Conservation (phyloP, 2,329 filamentous ascomycete genomes). For the Aspergillus niger region DNA sequence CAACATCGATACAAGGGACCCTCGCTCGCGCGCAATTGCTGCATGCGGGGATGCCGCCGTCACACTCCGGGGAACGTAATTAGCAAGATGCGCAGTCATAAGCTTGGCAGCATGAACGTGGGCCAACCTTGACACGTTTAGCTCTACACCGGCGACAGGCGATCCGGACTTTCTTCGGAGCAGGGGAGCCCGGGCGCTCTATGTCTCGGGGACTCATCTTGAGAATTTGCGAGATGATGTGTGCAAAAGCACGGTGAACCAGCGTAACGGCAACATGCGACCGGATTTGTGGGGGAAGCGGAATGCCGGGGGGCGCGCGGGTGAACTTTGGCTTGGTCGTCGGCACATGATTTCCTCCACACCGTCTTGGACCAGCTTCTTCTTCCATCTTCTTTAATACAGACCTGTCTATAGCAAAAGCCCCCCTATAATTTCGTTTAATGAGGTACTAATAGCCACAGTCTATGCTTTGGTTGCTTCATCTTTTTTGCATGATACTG, state of each 20-base stretch:
- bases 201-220: background rate
- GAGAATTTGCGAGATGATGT: background rate
- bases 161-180: slow-evolving; percentile 41
- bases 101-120: background rate
- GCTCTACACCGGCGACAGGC: slow-evolving; percentile 42
- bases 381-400: no score
- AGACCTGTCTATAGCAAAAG: no score
- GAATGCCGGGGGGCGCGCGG: background rate
- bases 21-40: slow-evolving; percentile 41
- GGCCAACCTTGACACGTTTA: slow-evolving; percentile 40
- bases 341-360: background rate
- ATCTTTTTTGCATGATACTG: no score
- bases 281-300: background rate
- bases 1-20: slow-evolving; percentile 41
- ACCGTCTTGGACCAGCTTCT: no score
- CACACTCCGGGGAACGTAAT: slow-evolving; percentile 30
- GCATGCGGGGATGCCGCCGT: slow-evolving; percentile 42
- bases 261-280: background rate
- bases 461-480: no score
- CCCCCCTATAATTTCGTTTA: no score
- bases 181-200: background rate
- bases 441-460: no score
- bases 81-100: background rate
- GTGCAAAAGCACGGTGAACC: background rate
- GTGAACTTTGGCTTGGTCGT: background rate